Base-by-base conservation (phyloP, 495 filamentous ascomycete species). In the Aspergillus heteromorphus region DNA sequence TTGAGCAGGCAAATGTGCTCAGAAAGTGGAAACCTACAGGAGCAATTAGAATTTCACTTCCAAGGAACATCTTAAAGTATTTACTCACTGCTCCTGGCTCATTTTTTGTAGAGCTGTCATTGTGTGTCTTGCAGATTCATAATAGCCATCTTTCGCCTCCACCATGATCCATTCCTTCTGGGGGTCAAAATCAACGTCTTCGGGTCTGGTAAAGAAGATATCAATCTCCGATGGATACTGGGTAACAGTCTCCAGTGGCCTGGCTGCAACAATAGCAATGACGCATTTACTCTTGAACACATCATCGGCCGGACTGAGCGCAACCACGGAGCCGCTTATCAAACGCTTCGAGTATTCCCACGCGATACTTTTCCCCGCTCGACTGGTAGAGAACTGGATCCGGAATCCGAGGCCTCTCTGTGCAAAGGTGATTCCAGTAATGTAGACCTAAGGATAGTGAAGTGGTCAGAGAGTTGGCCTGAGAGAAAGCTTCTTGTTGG, bases 311-410 rank as follows among this genome's bases (percentile, higher is more conserved):
- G 87, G 82, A 0, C 84, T 84, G 1, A 96, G 60, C 3, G 84
- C 90, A 20, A 96, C 83, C 2, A 95, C 59, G 0, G 79, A 77
- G 0, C 90, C 90, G 0, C 83, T 72, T 3, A 84, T 76, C 8
- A 95, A 74, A 0, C 91, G 81, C 50, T 83, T 87, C 0, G 87
- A 88, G 48, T 90, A 83, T 19, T 81, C 72, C 91, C 91, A 96
- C 0, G 79, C 73, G 30, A 96, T 84, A n/a, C 71, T 78, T 58
- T 85, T 89, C 5, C 74, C 79, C 0, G 85, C 79, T 34, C 87
- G 78, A 36, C 71, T 65, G 0, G 86, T 80, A 0, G 87, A 90
- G 63, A 96, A 95, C 13, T 79, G 79, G 13, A 93, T 67, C 29
- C 85, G 81, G 36, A 79, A 77, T 16, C 86, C 83, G 10, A 89